phyloP scores from a whole-genome alignment of 345 rosid species.

The Capsella bursapastoris region DNA sequence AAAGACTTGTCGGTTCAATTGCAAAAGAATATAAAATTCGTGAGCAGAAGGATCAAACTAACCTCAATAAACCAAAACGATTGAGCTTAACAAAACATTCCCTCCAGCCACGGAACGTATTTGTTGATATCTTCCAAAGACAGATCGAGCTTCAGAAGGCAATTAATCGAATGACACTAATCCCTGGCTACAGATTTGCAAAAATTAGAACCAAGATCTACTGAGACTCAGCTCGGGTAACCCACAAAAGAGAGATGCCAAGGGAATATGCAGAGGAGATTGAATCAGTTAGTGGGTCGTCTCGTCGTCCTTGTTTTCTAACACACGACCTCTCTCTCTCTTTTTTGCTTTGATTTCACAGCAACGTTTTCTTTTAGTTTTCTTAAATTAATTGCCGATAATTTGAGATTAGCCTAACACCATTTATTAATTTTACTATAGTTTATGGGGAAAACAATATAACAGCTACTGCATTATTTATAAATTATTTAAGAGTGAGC shows the following conservation, averaged over 20 bases:
- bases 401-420: neutral
- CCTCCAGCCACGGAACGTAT: conserved; percentile 13
- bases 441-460: no score
- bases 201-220: conserved; percentile 20
- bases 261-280: conserved; percentile 46
- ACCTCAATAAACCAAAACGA: conserved; percentile 38
- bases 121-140: neutral
- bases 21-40: conserved; percentile 14
- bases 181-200: neutral
- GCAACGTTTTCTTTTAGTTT: conserved; percentile 23
- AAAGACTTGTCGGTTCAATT: conserved; percentile 13
- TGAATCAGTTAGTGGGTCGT: conserved; percentile 23
- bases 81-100: conserved; percentile 37
- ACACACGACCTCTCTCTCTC: conserved; percentile 2
- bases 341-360: conserved; percentile 53
- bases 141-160: conserved; percentile 26
- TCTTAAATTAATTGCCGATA: neutral
- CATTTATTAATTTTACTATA: neutral
- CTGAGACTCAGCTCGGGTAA: conserved; percentile 16
- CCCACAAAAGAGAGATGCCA: conserved; percentile 28
- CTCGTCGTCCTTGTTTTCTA: neutral
- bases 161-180: neutral
- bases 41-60: conserved; percentile 26
- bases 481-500: no score
- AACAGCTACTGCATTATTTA: no score